Conservation (phyloP, 2,329 filamentous ascomycete species). For the Teratosphaeria gauchensis region DNA sequence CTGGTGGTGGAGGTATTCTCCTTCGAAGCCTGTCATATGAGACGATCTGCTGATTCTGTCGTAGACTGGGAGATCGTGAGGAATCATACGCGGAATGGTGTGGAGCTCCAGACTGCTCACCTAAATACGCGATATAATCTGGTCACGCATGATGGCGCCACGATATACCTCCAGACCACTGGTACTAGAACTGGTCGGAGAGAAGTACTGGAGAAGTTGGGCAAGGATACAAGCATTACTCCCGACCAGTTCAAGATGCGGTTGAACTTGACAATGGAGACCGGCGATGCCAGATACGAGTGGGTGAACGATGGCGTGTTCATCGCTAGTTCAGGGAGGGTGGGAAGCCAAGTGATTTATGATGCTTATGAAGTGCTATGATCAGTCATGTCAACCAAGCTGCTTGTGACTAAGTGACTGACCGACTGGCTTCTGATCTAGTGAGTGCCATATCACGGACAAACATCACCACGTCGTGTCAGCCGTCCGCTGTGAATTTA, state of each 20-base stretch:
- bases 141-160: constrained; percentile 19
- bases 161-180: constrained; percentile 19
- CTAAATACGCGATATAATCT: constrained; percentile 22
- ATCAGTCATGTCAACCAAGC: too few species aligned
- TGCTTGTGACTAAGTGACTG: too few species aligned
- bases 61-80: constrained; percentile 17
- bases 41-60: background rate
- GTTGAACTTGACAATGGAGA: constrained; percentile 21
- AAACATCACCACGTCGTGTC: too few species aligned
- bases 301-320: constrained; percentile 20
- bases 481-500: too few species aligned
- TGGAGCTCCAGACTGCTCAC: constrained; percentile 18
- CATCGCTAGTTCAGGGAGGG: constrained; percentile 14
- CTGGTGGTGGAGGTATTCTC: constrained; percentile 13
- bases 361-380: constrained; percentile 17
- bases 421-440: too few species aligned
- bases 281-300: constrained; percentile 18
- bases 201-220: constrained; percentile 14
- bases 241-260: constrained; percentile 22
- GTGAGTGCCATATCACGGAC: too few species aligned
- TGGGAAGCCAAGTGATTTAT: constrained; percentile 15
- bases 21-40: background rate
- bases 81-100: constrained; percentile 6
- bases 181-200: constrained; percentile 19
- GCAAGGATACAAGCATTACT: constrained; percentile 14